Conservation (phyloP, 441 rosid genomes). For the Geranium incanum region DNA sequence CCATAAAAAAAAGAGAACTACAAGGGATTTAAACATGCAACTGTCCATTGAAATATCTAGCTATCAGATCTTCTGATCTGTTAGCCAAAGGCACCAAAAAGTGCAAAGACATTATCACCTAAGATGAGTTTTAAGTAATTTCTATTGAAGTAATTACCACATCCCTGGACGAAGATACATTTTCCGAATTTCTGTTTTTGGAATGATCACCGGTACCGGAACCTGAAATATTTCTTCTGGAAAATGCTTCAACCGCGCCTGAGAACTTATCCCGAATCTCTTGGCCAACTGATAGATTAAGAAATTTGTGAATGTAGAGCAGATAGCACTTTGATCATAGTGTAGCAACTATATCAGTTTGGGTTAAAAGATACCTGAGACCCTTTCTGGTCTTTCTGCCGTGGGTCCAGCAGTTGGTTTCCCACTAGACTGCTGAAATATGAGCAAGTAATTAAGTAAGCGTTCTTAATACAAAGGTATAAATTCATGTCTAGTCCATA, state of each 20-base stretch:
- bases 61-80: no score
- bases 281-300: conserved; percentile 42
- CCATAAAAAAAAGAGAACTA: no score
- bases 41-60: no score
- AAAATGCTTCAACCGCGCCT: conserved; percentile 89
- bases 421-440: conserved; percentile 39
- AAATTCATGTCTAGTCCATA: conserved; percentile 10
- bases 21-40: no score
- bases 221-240: conserved; percentile 53
- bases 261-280: conserved; percentile 74
- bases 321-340: neutral
- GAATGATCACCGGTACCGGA: conserved; percentile 47
- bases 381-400: conserved; percentile 61
- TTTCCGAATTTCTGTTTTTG: conserved; percentile 49
- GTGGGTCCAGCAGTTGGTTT: conserved; percentile 58
- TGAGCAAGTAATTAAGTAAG: conserved; percentile 12
- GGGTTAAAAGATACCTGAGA: conserved; percentile 41
- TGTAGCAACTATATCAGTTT: neutral
- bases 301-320: neutral
- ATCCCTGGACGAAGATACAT: conserved; percentile 54
- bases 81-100: no score
- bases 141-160: conserved; percentile 35
- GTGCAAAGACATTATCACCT: neutral
- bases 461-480: neutral
- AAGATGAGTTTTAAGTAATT: no score